Conservation (phyloP, 768 basidiomycete species). For the Boletus vermiculosoides region DNA sequence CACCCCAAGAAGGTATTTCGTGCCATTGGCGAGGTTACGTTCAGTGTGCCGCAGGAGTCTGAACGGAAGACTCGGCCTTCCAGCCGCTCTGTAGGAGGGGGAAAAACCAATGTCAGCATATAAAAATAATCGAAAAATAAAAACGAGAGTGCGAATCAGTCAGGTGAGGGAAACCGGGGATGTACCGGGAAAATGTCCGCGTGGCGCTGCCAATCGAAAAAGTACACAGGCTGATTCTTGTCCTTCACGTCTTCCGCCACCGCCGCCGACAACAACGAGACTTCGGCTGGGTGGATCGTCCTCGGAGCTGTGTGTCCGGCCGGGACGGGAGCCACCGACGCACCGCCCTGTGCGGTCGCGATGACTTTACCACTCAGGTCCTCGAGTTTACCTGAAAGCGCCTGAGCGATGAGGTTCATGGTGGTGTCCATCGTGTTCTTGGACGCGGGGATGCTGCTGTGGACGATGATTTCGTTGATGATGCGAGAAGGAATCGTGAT, state of each 20-base stretch:
- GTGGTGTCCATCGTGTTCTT: constrained; percentile 14
- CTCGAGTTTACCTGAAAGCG: constrained; percentile 17
- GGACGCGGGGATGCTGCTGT: not conserved
- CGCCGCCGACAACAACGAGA: constrained; percentile 22
- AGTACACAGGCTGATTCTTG: constrained; percentile 14
- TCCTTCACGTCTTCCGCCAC: constrained; percentile 21
- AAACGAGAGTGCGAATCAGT: not conserved
- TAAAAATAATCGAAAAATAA: not conserved
- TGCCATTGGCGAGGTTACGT: not conserved
- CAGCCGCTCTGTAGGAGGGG: constrained; percentile 1
- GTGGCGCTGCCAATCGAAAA: constrained; percentile 26
- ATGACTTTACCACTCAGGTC: constrained; percentile 15
- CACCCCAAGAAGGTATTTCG: not conserved
- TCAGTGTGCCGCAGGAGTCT: not conserved
- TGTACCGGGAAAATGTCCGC: constrained; percentile 22
- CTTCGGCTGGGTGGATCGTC: constrained; percentile 20
- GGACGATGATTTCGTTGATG: constrained; percentile 23
- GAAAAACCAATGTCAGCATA: not conserved
- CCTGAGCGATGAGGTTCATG: constrained; percentile 10
- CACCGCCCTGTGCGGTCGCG: constrained; percentile 21
- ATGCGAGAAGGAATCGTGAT: constrained; percentile 23
- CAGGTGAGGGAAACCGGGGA: not conserved
- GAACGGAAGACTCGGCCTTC: not conserved
- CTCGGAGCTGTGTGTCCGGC: not conserved
- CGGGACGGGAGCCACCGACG: not conserved